Evolutionary conservation across 768 basidiomycete genomes (phyloP), one percentile per base, ranked within the genome.

Genomic region (Calocera viscosa): DNA sequence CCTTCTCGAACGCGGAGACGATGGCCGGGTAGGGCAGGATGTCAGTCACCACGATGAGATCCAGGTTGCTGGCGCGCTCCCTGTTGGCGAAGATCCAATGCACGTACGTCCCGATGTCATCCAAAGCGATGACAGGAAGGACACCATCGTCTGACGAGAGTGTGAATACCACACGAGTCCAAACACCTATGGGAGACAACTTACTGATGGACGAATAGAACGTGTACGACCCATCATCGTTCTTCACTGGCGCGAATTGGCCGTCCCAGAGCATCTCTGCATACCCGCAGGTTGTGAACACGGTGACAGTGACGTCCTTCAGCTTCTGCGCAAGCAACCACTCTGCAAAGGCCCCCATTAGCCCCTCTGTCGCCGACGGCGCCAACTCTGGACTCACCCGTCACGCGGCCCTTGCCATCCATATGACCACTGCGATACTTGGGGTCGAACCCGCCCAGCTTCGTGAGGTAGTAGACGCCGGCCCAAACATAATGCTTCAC

Each of bases 171-270:
- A 38, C 14, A 38, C n/a, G n/a, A n/a, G n/a, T 38, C 35, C 35
- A 14, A 38, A 38, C 5, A 38, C 8, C n/a, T n/a, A n/a, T n/a
- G 19, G 19, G 8, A 47, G 24, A 47, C 43, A 24, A 47, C 53
- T 28, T 19, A 60, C 69, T 72, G 30, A 79, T 72, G 0, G 78
- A 76, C 17, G 76, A 71, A 10, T 77, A 78, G 68, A 80, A 80
- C 17, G 80, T 76, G 41, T 75, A 72, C 16, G 79, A 78, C 10
- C 79, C 79, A 64, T 80, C 79, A 19, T 72, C 72, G 49, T 73
- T 69, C 65, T 76, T 77, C 47, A 78, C 71, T 0, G 78, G 78
- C 1, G 72, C 74, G 68, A 77, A 76, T 22, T 78, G 68, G 39
- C 70, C 79, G 34, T 72, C 73, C 40, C 76, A 72, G 19, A 43